Percentiles rank a stretch among this genome's conserved stretches.
phyloP scores from a whole-genome alignment of 2,329 filamentous ascomycete species.

The Talaromyces sp. region DNA sequence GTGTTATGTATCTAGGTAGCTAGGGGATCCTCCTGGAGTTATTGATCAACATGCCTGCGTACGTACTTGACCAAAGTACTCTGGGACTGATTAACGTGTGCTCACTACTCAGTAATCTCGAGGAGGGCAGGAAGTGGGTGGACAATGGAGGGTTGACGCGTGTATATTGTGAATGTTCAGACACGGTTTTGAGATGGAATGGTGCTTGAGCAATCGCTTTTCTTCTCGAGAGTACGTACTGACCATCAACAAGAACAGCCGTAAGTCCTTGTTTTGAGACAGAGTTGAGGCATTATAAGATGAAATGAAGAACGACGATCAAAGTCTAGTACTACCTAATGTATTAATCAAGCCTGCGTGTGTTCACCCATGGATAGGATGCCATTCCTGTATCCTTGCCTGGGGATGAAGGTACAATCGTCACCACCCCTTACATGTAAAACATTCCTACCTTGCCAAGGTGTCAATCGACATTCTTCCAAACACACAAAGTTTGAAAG shows the following conservation, averaged over 20 bases:
- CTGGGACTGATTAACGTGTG: not conserved
- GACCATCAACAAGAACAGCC: not conserved
- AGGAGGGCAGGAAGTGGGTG: not conserved
- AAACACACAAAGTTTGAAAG: not conserved
- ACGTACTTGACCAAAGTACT: not conserved
- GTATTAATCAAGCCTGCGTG: not conserved
- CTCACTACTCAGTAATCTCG: too few relatives aligned
- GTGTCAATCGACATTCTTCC: not conserved
- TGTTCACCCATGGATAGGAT: not conserved
- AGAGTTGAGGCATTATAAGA: not conserved
- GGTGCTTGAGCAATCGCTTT: not conserved
- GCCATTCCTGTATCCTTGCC: not conserved
- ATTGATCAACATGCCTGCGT: conserved; percentile 16
- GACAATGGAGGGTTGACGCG: not conserved
- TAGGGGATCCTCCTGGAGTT: conserved; percentile 1
- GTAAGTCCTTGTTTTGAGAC: too few relatives aligned
- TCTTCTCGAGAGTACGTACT: not conserved
- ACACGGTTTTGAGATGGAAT: conserved; percentile 6
- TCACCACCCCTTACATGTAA: not conserved
- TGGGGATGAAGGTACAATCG: not conserved
- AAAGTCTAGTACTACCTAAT: conserved; percentile 1
- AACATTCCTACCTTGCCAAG: not conserved
- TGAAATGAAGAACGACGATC: not conserved
- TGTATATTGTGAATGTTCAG: not conserved
- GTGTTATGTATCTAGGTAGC: conserved; percentile 1